A percentile compares a stretch with the other conserved stretches of the same genome.
phyloP scores from a whole-genome alignment of 2,329 filamentous ascomycete genomes.

The Pseudogymnoascus sp. region DNA sequence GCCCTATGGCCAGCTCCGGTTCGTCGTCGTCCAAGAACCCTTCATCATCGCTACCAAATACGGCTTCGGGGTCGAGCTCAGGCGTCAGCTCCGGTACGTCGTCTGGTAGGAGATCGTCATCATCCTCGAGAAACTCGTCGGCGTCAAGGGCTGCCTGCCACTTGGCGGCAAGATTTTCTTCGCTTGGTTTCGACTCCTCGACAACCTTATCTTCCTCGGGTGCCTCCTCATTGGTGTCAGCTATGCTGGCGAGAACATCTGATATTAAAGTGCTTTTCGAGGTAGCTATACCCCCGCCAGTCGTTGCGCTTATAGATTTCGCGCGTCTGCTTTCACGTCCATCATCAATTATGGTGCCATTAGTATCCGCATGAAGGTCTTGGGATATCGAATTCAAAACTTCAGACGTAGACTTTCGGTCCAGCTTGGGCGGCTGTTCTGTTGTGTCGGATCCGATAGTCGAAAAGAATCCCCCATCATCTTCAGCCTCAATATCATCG shows the following conservation, averaged over 20 bases:
- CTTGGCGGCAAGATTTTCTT: conserved; percentile 66
- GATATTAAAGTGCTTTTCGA: conserved; percentile 24
- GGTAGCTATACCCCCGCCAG: conserved; percentile 21
- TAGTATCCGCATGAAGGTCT: conserved; percentile 20
- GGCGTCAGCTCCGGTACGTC: conserved; percentile 35
- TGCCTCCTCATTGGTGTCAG: conserved; percentile 32
- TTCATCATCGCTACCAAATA: conserved; percentile 78
- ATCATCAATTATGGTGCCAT: conserved; percentile 17
- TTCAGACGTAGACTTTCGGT: conserved; percentile 64
- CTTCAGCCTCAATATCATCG: conserved; percentile 30
- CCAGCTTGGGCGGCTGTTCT: conserved; percentile 35
- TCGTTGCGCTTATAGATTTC: conserved; percentile 17
- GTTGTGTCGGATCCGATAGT: conserved; percentile 23
- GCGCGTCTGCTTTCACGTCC: conserved; percentile 11
- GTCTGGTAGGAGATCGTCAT: conserved; percentile 56
- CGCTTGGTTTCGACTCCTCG: conserved; percentile 16
- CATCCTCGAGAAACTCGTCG: conserved; percentile 52
- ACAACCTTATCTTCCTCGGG: background rate
- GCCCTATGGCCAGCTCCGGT: conserved; percentile 17
- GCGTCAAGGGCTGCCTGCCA: conserved; percentile 79
- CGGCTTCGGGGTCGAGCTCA: conserved; percentile 53
- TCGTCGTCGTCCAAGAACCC: conserved; percentile 64
- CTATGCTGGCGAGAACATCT: conserved; percentile 21
- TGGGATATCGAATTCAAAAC: conserved; percentile 48
- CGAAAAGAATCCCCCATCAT: conserved; percentile 54